Base-by-base conservation (phyloP, 768 basidiomycete genomes). In the Trametes sanguinea region DNA sequence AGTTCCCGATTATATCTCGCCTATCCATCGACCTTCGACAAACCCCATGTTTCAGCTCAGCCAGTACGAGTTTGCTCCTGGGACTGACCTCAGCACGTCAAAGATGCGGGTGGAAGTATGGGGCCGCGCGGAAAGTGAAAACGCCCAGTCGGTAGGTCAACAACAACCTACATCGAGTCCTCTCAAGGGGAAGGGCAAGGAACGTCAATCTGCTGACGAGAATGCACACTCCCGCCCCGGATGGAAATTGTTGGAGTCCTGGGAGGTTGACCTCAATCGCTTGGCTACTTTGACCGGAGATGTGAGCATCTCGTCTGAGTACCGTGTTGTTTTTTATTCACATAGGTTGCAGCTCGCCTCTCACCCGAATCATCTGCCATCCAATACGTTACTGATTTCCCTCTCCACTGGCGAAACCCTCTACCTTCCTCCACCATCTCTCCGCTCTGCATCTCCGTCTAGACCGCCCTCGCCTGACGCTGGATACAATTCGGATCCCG, bases 1-100 rank as follows among this genome's bases (percentile, higher is more conserved):
- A 1, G 66, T 65, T 1, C 85, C 90, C 2, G 83, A 90, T 69
- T 95, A 87, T 72, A 81, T 94, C 51, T 96, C 94, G 2, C 80
- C 84, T 0, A 80, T 92, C 51, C 94, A 94, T 71, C 81, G 78
- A 27, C 89, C 93, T 4, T 95, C 94, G 1, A 94, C 89, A 0
- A 91, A 94, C 71, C 95, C 95, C 0, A 73, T 78, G 27, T 96
- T 94, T 67, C 57, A 78, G 1, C 75, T 90, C 16, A 86, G 94
- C 67, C 71, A 77, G 35, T 74, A 72, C 30, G 85, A 87, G 51
- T 87, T 88, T 68, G 78, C 82, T 0, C 73, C 77, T 16, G 82
- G 81, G 75, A 78, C 81, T 1, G 78, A 90, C 67, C 71, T 82
- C n/a, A 81, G 81, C 64, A 78, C 80, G 2, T 75, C 81, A 50